phyloP scores from a whole-genome alignment of 169 alveolate species.

The Amoebophrya sp. region DNA sequence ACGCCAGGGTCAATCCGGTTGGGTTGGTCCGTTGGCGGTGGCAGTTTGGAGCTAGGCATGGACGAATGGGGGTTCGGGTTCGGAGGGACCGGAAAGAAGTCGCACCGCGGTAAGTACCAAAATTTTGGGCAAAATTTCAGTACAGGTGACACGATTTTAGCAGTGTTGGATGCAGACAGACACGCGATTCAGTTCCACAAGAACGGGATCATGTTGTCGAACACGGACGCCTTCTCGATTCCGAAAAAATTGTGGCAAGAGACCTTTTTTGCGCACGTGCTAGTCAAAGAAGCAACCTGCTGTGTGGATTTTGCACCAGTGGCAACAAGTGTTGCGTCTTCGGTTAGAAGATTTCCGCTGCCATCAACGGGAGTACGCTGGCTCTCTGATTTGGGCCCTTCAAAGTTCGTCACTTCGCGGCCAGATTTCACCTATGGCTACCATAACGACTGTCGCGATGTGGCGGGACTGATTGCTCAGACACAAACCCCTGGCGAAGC shows the following conservation, averaged over 20 bases:
- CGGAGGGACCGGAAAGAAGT: conserved; percentile 23
- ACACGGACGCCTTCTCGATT: background rate
- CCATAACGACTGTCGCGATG: background rate
- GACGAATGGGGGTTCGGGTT: background rate
- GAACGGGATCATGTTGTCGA: background rate
- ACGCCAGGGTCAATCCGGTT: background rate
- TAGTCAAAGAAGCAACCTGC: background rate
- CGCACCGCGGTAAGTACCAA: background rate
- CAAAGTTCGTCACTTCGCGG: background rate
- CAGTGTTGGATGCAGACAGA: background rate
- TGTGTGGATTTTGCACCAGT: background rate
- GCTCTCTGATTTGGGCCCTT: background rate
- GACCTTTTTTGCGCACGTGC: conserved; percentile 10
- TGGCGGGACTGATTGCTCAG: background rate
- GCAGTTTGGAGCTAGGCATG: conserved; percentile 6
- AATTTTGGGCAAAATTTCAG: background rate
- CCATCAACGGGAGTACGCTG: background rate
- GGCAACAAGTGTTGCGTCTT: background rate
- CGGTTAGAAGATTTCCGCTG: background rate
- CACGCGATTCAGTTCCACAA: background rate
- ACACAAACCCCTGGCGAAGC: too few species aligned
- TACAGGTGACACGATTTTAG: background rate
- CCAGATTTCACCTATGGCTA: background rate
- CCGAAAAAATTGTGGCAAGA: background rate
- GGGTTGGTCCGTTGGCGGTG: background rate